These are phyloP conservation scores for Haematococcus lacustris DNA, from an alignment of 139 green algal genomes.

Conservation along the genomic window DNA sequence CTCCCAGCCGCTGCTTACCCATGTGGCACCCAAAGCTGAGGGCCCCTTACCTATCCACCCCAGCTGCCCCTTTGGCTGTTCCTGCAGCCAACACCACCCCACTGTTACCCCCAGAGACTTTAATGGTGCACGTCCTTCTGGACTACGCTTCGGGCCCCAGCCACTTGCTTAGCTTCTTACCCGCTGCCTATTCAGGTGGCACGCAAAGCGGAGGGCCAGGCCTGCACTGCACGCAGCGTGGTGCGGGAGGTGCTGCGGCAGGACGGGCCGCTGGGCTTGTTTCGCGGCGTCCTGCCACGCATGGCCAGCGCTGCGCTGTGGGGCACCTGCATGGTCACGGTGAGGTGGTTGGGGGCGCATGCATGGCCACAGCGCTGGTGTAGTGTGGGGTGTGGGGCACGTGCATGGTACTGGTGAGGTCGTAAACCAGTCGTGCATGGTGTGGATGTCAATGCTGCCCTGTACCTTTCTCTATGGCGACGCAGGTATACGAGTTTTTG, in stretches of 20 bases:
- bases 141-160: not conserved
- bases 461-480: no score
- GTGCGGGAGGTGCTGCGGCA: constrained; percentile 45
- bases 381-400: no score
- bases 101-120: not conserved
- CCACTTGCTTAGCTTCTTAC: not conserved
- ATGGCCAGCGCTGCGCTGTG: constrained; percentile 75
- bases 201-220: constrained; percentile 15
- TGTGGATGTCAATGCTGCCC: no score
- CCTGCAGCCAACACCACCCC: not conserved
- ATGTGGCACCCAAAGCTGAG: no score
- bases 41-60: no score
- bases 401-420: no score
- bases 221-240: constrained; percentile 21
- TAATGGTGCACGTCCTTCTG: not conserved
- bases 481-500: constrained; percentile 6
- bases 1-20: no score
- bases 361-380: no score
- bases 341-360: no score
- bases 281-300: constrained; percentile 43
- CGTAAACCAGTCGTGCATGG: no score
- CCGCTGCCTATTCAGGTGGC: constrained; percentile 27
- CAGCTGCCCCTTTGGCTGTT: no score
- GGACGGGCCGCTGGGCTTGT: constrained; percentile 47
- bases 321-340: constrained; percentile 76